These are phyloP conservation scores for Panicum virgatum DNA, from an alignment of 202 grass and related monocot genomes.

Conservation along the genomic window DNA sequence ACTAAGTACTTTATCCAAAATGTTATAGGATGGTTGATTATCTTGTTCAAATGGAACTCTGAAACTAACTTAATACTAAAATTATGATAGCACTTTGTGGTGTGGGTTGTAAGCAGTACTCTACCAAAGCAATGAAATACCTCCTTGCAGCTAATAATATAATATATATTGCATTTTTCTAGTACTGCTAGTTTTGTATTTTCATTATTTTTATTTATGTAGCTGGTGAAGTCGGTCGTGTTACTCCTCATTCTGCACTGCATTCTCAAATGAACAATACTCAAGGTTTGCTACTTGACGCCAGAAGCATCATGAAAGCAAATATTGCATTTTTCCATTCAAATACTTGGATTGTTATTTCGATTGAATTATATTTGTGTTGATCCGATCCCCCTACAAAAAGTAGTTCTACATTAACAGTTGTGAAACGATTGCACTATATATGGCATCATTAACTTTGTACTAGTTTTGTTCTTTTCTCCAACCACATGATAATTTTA, in stretches of 20 bases:
- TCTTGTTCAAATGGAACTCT: too few species aligned
- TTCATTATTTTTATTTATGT: conserved; percentile 14
- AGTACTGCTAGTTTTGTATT: conserved; percentile 19
- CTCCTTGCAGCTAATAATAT: too few species aligned
- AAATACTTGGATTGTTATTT: background rate
- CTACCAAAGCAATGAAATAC: too few species aligned
- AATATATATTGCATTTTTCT: too few species aligned
- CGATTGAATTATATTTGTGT: background rate
- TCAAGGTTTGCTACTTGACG: conserved; percentile 39
- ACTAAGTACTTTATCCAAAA: too few species aligned
- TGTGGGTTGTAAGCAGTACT: too few species aligned
- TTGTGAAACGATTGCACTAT: background rate
- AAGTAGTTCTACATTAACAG: background rate
- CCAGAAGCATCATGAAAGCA: background rate
- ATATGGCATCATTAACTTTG: conserved; percentile 25
- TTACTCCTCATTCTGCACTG: conserved; percentile 25
- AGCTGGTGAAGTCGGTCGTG: conserved; percentile 30
- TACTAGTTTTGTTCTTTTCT: background rate
- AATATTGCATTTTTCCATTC: conserved; percentile 14
- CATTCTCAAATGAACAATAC: conserved; percentile 10
- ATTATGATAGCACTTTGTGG: too few species aligned
- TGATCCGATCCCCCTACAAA: background rate
- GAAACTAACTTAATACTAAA: too few species aligned
- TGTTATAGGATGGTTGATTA: background rate
- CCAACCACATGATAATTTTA: conserved; percentile 23